Conservation (phyloP, 2,329 filamentous ascomycete genomes). For the Ilyonectria destructans region DNA sequence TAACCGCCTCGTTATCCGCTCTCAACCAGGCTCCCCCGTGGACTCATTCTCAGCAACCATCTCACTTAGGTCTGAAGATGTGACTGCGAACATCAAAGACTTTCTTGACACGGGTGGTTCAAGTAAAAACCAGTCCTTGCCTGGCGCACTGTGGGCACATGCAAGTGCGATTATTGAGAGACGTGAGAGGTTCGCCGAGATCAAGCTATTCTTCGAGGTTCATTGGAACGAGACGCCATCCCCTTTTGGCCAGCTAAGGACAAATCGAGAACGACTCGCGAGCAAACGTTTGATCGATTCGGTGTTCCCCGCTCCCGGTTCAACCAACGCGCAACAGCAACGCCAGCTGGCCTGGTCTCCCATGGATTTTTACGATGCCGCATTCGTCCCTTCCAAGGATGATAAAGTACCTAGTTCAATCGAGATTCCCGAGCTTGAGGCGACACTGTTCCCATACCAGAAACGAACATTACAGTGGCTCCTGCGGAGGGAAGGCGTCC, state of each 20-base stretch:
- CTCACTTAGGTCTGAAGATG: constrained; percentile 45
- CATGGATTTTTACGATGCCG: constrained; percentile 79
- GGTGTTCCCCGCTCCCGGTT: constrained; percentile 50
- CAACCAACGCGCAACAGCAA: background rate
- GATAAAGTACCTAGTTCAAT: constrained; percentile 59
- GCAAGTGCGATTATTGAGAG: constrained; percentile 53
- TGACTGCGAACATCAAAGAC: constrained; percentile 30
- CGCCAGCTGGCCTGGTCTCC: constrained; percentile 58
- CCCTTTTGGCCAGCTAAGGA: constrained; percentile 41
- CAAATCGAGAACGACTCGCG: constrained; percentile 40
- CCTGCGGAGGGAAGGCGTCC: constrained; percentile 75
- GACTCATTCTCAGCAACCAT: constrained; percentile 36
- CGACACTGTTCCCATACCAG: constrained; percentile 80
- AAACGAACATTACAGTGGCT: constrained; percentile 81
- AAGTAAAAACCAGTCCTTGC: constrained; percentile 36
- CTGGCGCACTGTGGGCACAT: constrained; percentile 56
- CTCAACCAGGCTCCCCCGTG: constrained; percentile 30
- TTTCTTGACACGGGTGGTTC: constrained; percentile 40
- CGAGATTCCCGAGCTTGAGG: constrained; percentile 61
- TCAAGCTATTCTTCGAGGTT: constrained; percentile 56
- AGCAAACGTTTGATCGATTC: constrained; percentile 57
- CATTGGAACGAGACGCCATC: constrained; percentile 62
- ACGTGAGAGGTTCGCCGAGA: constrained; percentile 42
- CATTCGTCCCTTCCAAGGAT: constrained; percentile 71
- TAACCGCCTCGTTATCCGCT: constrained; percentile 38